Base-by-base conservation (phyloP, 768 basidiomycete genomes). In the Macrolepiota dolichaula region DNA sequence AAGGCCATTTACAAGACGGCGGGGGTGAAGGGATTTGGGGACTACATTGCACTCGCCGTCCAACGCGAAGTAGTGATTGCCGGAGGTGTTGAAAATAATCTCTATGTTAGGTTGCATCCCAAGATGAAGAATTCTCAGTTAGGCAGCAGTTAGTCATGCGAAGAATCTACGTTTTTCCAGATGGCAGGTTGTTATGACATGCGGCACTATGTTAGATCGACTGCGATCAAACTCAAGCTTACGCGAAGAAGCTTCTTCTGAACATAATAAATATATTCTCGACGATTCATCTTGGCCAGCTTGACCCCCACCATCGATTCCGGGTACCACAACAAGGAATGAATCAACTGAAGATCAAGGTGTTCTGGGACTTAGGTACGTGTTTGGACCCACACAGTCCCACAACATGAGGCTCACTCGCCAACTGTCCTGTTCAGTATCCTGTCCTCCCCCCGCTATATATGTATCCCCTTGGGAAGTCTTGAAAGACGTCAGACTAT, bases 301-400 rank as follows among this genome's bases (percentile, higher is more conserved):
- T 32, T 32, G 29, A 32, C 29, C 7, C 29, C 29, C 29, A 32
- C 29, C 29, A 32, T 32, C 29, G 29, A 32, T 32, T 7, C 7
- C 29, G 29, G 7, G 29, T 32, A 32, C 29, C 29, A 32, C 29
- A 32, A 32, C 3, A 32, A 7, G 7, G 29, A 11, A 36, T 47
- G 56, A 46, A 46, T 19, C 56, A 57, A 22, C 35, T 44, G 2
- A 49, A 36, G 35, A 59, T 54, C 5, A 59, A 49, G 17, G 50
- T 65, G 17, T 57, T 65, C 27, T 65, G 64, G 64, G 64, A 65
- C 42, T 36, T 65, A 11, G 59, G 64, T 58, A 29, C 35, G 62
- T 19, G 29, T 1, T 51, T 6, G 19, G n/a, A n/a, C n/a, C n/a
- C n/a, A 24, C 15, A 25, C 2, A 10, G 12, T 22, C 25, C 3